Conservation (phyloP, 352 stramenopile genomes). For the Globisporangium emineosum region DNA sequence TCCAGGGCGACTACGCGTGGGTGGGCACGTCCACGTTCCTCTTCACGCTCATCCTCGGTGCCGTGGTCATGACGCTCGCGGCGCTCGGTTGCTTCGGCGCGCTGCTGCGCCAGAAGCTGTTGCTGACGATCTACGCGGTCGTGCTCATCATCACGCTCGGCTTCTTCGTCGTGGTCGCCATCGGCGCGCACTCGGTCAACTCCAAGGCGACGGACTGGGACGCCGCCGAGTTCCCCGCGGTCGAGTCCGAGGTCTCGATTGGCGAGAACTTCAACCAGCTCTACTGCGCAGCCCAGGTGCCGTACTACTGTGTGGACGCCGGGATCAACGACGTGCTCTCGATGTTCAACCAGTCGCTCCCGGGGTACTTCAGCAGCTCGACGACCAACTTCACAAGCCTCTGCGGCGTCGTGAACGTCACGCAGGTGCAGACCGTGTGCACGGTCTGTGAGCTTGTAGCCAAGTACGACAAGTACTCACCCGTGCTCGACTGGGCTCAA, state of each 20-base stretch:
- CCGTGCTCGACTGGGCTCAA: slow-evolving; percentile 66
- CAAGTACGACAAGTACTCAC: slow-evolving; percentile 58
- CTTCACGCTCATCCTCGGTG: slow-evolving; percentile 66
- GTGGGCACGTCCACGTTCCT: slow-evolving; percentile 60
- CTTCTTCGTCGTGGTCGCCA: slow-evolving; percentile 63
- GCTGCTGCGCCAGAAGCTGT: slow-evolving; percentile 57
- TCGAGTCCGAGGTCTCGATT: slow-evolving; percentile 41
- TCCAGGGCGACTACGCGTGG: slow-evolving; percentile 67
- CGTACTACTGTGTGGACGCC: slow-evolving; percentile 70
- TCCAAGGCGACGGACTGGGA: slow-evolving; percentile 54
- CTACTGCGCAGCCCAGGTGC: slow-evolving; percentile 78
- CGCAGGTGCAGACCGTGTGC: slow-evolving; percentile 51
- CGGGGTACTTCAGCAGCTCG: slow-evolving; percentile 34
- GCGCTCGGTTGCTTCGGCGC: slow-evolving; percentile 71
- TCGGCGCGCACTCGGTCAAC: slow-evolving; percentile 54
- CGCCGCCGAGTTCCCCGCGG: slow-evolving; percentile 40
- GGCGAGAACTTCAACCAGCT: slow-evolving; percentile 75
- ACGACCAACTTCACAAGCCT: slow-evolving; percentile 53
- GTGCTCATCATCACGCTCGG: slow-evolving; percentile 55
- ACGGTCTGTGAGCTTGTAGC: slow-evolving; percentile 48
- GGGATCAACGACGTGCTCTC: slow-evolving; percentile 40
- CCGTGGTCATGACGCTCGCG: slow-evolving; percentile 60
- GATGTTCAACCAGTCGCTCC: slow-evolving; percentile 50
- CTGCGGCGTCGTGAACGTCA: slow-evolving; percentile 39
- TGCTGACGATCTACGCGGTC: slow-evolving; percentile 68